Base-by-base conservation (phyloP, 2,329 filamentous ascomycete genomes). In the Sclerotinia sclerotiorum region DNA sequence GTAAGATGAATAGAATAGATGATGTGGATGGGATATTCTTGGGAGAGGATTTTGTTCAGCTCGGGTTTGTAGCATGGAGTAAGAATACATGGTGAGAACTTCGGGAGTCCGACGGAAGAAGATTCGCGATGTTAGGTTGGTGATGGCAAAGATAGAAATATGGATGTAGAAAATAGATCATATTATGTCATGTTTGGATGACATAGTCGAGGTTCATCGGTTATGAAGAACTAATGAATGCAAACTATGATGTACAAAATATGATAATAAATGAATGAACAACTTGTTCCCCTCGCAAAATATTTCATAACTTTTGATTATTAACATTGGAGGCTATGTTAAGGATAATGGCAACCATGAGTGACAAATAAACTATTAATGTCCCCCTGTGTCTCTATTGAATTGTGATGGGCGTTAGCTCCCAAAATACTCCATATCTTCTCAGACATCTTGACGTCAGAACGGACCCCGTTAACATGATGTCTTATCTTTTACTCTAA, bases 361-460 rank as follows among this genome's bases (percentile, higher is more conserved):
- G 44, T 35, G 29, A 24, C 46, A 62, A 49, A 39, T n/a, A 32
- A 51, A 27, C 46, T 51, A 62, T 39, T n/a, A 27, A 21, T 51
- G 60, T 42, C 39, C 39, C 39, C 39, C 39, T 42, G 39, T 42
- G 39, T 51, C 60, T 39, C 29, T 51, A 21, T 39, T 39, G 60
- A 62, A 62, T 62, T 60, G 56, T 60, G 56, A 60, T 60, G 56
- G 46, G 24, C 60, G 21, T 51, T 39, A 21, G 58, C 5, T 49
- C 44, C 1, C 29, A 24, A 24, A 24, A 35, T 24, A 24, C 19
- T n/a, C 27, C 52, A 11, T 62, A 19, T 49, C 10, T 62, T 62
- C 44, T 35, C 21, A 62, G 58, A 35, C 44, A 49, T 21, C 19
- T 62, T 62, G 58, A 49, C 58, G 58, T 62, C 44, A 62, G 44